Percentiles rank a stretch among this genome's conserved stretches.
These are phyloP conservation scores for Heracleum sosnowskyi DNA, from an alignment of 129 eudicot genomes.

Conservation along the genomic window DNA sequence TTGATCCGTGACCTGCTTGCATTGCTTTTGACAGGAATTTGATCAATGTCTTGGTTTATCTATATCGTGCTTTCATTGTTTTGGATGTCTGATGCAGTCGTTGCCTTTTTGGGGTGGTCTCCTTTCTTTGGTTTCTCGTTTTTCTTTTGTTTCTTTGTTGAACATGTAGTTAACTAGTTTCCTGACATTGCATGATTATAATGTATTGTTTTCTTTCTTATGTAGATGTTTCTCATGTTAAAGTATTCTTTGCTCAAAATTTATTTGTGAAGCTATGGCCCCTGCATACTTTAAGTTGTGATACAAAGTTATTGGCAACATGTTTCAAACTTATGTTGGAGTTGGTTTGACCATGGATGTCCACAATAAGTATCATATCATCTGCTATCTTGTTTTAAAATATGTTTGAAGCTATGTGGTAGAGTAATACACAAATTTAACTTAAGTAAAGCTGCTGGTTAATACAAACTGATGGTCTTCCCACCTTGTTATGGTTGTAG, in stretches of 20 bases:
- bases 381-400: neutral
- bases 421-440: neutral
- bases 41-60: neutral
- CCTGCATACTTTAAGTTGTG: neutral
- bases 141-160: neutral
- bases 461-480: neutral
- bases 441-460: neutral
- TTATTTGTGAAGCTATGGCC: neutral
- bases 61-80: no score
- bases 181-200: neutral
- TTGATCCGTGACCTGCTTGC: neutral
- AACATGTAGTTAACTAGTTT: neutral
- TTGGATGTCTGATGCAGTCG: neutral
- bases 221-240: neutral
- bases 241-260: neutral
- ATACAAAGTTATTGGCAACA: neutral
- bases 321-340: neutral
- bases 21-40: neutral
- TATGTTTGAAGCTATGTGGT: neutral
- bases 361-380: neutral
- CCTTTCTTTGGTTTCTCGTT: neutral
- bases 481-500: constrained; percentile 28
- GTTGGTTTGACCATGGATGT: neutral
- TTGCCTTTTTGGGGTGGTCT: neutral
- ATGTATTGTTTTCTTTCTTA: neutral